phyloP scores from a whole-genome alignment of 2,329 filamentous ascomycete genomes.

The Calonectria honghensis region DNA sequence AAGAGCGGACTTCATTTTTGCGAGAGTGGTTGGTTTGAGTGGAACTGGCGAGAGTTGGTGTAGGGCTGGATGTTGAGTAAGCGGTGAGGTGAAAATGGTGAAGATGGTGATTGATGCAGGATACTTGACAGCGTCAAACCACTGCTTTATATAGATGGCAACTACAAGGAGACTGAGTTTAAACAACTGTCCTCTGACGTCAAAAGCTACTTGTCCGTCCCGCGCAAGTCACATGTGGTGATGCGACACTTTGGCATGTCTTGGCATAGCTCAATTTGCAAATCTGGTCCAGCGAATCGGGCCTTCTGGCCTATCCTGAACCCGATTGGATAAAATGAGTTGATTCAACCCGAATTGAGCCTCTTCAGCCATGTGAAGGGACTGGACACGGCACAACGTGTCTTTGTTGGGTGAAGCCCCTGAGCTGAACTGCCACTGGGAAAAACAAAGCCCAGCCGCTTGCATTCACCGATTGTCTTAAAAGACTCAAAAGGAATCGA shows the following conservation, averaged over 20 bases:
- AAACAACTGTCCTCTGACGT: background rate
- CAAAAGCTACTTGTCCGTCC: background rate
- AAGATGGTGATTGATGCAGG: background rate
- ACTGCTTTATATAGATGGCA: background rate
- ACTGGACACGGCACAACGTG: background rate
- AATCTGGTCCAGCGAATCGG: background rate
- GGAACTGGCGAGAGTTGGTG: background rate
- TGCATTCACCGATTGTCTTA: background rate
- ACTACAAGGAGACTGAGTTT: background rate
- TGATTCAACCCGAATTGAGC: background rate
- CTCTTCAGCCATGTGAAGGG: background rate
- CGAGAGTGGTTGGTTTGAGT: background rate
- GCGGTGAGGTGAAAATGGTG: background rate
- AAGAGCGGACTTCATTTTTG: slow-evolving; percentile 5
- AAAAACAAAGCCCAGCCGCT: background rate
- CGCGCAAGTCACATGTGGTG: background rate
- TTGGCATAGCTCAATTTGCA: background rate
- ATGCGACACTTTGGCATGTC: background rate
- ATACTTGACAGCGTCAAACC: background rate
- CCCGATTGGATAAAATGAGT: background rate
- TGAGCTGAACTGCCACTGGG: background rate
- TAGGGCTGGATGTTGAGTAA: too few relatives aligned
- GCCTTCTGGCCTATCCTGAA: background rate
- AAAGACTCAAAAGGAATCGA: background rate
- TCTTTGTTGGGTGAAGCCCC: background rate